These are phyloP conservation scores for Neolentinus lepideus DNA, from an alignment of 1,284 basidiomycete genomes.

Conservation along the genomic window DNA sequence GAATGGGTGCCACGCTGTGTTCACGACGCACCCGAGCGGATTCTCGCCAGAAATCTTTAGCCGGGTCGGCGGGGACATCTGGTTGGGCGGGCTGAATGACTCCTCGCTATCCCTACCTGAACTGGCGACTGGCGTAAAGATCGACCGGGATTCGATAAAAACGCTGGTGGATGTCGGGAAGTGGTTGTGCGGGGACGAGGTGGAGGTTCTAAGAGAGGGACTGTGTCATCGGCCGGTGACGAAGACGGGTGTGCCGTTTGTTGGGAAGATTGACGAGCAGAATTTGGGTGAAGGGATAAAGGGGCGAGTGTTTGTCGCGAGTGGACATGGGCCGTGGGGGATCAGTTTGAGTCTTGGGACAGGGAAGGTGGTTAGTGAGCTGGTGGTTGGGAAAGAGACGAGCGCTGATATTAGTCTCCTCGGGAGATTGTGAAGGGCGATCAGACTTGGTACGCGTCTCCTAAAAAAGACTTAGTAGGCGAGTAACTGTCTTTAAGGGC, in stretches of 20 bases:
- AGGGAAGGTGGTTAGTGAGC: conserved; percentile 25
- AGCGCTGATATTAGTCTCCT: conserved; percentile 21
- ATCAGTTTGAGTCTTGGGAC: conserved; percentile 28
- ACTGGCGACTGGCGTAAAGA: conserved; percentile 16
- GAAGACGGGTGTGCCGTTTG: conserved; percentile 22
- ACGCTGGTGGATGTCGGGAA: conserved; percentile 17
- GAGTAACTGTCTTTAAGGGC: too few species aligned
- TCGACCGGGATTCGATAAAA: conserved; percentile 12
- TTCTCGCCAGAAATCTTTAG: conserved; percentile 30
- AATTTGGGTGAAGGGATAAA: conserved; percentile 16
- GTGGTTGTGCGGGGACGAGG: conserved; percentile 15
- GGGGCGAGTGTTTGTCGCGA: conserved; percentile 22
- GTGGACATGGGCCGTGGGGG: conserved; percentile 31
- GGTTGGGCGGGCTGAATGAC: conserved; percentile 29
- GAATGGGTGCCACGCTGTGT: conserved; percentile 22
- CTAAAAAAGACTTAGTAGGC: too few species aligned
- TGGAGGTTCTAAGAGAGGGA: conserved; percentile 17
- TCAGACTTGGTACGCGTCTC: too few species aligned
- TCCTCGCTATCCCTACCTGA: conserved; percentile 19
- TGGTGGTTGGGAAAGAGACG: conserved; percentile 22
- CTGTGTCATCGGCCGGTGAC: conserved; percentile 29
- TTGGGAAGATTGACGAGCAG: conserved; percentile 20
- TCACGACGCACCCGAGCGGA: conserved; percentile 21
- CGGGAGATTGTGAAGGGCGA: not conserved
- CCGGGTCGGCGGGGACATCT: conserved; percentile 25